Conservation (phyloP, 768 basidiomycete species). For the Lentinula raphanica region DNA sequence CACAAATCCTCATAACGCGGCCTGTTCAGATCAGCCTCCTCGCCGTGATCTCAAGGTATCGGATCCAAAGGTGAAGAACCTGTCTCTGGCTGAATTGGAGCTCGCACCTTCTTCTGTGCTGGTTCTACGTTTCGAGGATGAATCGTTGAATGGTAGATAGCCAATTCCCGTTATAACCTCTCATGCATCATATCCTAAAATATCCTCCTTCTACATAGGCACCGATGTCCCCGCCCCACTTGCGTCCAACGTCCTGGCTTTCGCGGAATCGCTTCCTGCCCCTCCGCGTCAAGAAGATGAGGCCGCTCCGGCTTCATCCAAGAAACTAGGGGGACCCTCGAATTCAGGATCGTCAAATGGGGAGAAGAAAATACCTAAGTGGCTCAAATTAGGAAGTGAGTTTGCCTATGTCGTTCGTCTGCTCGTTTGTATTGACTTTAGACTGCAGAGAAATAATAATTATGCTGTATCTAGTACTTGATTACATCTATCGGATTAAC, state of each 20-base stretch:
- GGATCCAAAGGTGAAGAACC: slow-evolving; percentile 66
- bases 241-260: slow-evolving; percentile 44
- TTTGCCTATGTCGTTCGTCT: not conserved
- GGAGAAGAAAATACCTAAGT: slow-evolving; percentile 70
- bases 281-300: slow-evolving; percentile 32
- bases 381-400: slow-evolving; percentile 72
- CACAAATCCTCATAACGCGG: not conserved
- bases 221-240: too few species aligned
- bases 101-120: slow-evolving; percentile 80
- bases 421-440: not conserved
- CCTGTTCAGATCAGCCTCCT: slow-evolving; percentile 72
- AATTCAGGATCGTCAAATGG: slow-evolving; percentile 9
- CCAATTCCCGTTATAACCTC: too few species aligned
- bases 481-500: too few species aligned
- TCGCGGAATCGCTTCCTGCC: slow-evolving; percentile 62
- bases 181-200: too few species aligned
- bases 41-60: slow-evolving; percentile 80
- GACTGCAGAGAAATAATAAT: slow-evolving; percentile 5
- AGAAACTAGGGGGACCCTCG: not conserved
- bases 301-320: slow-evolving; percentile 7
- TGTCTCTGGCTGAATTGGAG: slow-evolving; percentile 62
- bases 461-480: too few species aligned
- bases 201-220: too few species aligned
- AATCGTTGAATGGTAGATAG: slow-evolving; percentile 58
- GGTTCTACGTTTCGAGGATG: slow-evolving; percentile 70